Evolutionary conservation across 495 filamentous ascomycete genomes (phyloP), one percentile per base, ranked within the genome.

Genomic region (Talaromyces nanjingensis): DNA sequence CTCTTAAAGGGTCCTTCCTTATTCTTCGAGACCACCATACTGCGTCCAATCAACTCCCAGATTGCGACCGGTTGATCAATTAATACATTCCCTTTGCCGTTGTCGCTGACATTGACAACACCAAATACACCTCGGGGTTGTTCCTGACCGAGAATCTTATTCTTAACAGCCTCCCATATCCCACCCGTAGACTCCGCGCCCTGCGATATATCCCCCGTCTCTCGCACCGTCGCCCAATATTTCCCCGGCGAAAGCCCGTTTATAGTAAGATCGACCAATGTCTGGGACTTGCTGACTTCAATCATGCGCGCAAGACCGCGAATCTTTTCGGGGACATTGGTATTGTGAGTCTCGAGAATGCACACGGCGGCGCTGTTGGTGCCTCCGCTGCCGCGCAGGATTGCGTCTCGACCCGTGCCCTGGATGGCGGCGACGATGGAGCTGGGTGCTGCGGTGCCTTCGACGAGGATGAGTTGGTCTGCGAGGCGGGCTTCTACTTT

Each of bases 1-100:
- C 78, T 79, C 65, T 85, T 73, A 70, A 86, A 85, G 59, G 77
- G 76, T 3, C 74, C 73, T 56, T 77, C 75, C 58, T 69, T 71
- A 66, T 73, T 63, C 63, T 79, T 85, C 18, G 89, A 86, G 27
- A 97, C 84, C 27, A 94, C 89, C 79, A 98, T 86, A 68, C 91
- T 91, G 66, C 92, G 85, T 22, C 93, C 94, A 70, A 97, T 96
- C 75, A 96, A 83, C 77, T 97, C 94, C 94, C 94, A 97, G 34
- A 97, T 85, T 72, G 91, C 87, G 63, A 97, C 84, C 1, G 87
- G 84, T 65, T 84, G 86, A 70, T 93, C 91, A 61, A 96, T 67
- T 67, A 98, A 92, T 1, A 87, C 85, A 69, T 83, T 87, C 7
- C 91, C 91, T 12, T 84, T 81, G 2, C 93, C 80, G 59, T 73